Evolutionary conservation across 768 basidiomycete species (phyloP), one percentile per base, ranked within the genome.

Genomic region (Podaxis sp.): DNA sequence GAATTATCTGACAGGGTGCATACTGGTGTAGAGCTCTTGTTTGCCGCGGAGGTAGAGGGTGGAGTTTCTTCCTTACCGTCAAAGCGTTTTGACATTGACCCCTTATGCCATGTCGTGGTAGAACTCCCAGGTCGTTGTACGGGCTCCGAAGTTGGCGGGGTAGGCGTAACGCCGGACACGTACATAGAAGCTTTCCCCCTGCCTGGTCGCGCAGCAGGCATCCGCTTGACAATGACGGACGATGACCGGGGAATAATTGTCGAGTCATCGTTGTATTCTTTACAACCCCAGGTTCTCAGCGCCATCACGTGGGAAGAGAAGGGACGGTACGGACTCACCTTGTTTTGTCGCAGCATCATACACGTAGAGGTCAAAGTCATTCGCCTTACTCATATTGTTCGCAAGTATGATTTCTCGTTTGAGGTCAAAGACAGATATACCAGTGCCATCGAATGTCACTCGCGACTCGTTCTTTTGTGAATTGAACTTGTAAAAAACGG

Each of bases 401-500:
- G 91, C 91, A 69, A 96, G 79, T 69, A 99, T 96, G 71, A 99
- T 93, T 77, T 98, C 97, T 81, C 89, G 92, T 79, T 99, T 99
- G 75, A 99, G 81, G 77, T 99, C 97, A 81, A 98, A 98, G 67
- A 98, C 94, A 70, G 95, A 95, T 71, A 99, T 98, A 64, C 94
- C 93, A 66, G 96, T 98, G 70, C 97, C 97, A 72, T 99, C 96
- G 80, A 99, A 98, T 57, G 93, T 89, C 74, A 99, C 88, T 71
- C 94, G 82, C 61, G 94, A 95, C 76, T 98, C 96, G 78, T 91
- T 88, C 79, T 84, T 92, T 73, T 93, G 89, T 66, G 94, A 94
- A 74, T 88, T 92, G 88, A 97, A 99, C 78, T 90, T 91, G 87
- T 96, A 98, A 78, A 94, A 97, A 72, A 98, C 93, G 76, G 93